A percentile compares a stretch with the other conserved stretches of the same genome.
Conservation (phyloP, 345 rosid genomes). For the Eutrema yunnanense region DNA sequence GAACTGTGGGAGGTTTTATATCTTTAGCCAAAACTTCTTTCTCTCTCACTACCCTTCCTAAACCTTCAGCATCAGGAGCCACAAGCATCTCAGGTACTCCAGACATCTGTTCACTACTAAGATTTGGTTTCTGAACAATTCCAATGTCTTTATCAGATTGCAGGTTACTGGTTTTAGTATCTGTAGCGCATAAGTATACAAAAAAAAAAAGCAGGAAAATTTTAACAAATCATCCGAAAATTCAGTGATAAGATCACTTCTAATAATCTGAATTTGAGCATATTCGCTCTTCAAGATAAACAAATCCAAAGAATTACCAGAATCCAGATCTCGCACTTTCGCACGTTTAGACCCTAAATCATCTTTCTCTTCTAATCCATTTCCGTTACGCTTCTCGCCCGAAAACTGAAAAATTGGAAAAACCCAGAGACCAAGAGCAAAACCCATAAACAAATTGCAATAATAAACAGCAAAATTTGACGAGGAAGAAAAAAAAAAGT, state of each 20-base stretch:
- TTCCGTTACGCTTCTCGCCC: constrained; percentile 30
- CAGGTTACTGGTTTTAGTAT: background rate
- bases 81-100: background rate
- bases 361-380: constrained; percentile 28
- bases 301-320: constrained; percentile 6
- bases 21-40: constrained; percentile 6
- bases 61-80: constrained; percentile 19
- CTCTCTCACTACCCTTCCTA: constrained; percentile 2
- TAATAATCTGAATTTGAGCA: background rate
- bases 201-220: background rate
- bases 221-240: background rate
- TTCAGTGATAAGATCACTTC: background rate
- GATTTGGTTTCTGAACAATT: constrained; percentile 2
- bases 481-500: constrained; percentile 2
- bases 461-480: background rate
- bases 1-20: background rate
- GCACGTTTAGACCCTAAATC: constrained; percentile 35
- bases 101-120: background rate
- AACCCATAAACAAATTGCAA: constrained; percentile 5
- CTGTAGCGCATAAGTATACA: background rate
- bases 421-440: constrained; percentile 8
- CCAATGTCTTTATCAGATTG: constrained; percentile 6
- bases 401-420: constrained; percentile 24
- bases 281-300: background rate
- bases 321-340: constrained; percentile 21